Evolutionary conservation across 192 early-diverging fungal genomes (phyloP), one percentile per base, ranked within the genome.

Genomic region (Paraglomus brasilianum): DNA sequence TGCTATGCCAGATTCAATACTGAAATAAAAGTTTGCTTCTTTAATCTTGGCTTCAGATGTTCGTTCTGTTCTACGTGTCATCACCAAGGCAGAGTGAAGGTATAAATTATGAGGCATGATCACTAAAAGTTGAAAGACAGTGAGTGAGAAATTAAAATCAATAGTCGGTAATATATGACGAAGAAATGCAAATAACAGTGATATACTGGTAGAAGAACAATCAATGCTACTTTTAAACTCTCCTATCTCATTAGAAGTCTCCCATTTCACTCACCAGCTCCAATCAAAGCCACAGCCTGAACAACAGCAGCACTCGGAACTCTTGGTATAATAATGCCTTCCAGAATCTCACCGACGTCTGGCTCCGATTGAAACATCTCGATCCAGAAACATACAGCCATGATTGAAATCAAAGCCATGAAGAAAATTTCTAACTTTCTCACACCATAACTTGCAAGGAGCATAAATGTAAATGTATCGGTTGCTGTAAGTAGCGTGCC

Each of bases 71-170:
- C 71, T 73, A 19, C 83, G 79, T 1, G 67, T 69, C 67, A 69
- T 69, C 2, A 69, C 67, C 14, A 69, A 52, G 10, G 67, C 67
- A 10, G 89, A 92, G 73, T 96, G 94, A 45, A 96, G 78, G 74
- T 87, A 96, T 61, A 96, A 81, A 72, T 94, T 93, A 75, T 96
- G 94, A 6, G 94, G 94, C 94, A 96, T 96, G 51, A 89, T 86
- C 2, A 89, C 84, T 4, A 42, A 43, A 15, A 67, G 38, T 38
- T 39, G 19, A 38, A 50, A 49, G 13, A 65, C 38, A 14, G 19
- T n/a, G 19, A n/a, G 14, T 65, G 47, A 65, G 17, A 36, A 8
- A n/a, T n/a, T n/a, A n/a, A n/a, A n/a, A n/a, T n/a, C n/a, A n/a
- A n/a, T n/a, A n/a, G n/a, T n/a, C n/a, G n/a, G n/a, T n/a, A n/a